phyloP scores from a whole-genome alignment of 768 basidiomycete genomes.

The Lanmaoa pseudosensibilis region DNA sequence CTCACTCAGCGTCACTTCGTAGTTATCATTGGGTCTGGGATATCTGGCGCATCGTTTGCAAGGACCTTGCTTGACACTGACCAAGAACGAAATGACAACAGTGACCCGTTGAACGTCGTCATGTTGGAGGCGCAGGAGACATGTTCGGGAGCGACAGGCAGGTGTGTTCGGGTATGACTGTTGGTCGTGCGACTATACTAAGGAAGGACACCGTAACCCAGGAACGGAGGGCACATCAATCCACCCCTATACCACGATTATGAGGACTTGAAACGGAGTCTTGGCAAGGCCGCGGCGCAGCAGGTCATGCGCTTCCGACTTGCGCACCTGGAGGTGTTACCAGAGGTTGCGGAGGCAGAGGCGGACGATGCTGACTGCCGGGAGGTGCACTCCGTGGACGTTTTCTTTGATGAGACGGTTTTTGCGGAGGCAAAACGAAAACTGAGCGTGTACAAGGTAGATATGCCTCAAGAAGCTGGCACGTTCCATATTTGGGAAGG shows the following conservation, averaged over 20 bases:
- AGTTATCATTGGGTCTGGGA: slow-evolving; percentile 56
- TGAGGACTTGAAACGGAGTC: slow-evolving; percentile 34
- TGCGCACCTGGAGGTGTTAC: slow-evolving; percentile 37
- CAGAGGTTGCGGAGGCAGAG: slow-evolving; percentile 33
- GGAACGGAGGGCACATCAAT: slow-evolving; percentile 54
- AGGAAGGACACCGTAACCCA: slow-evolving; percentile 4
- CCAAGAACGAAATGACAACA: slow-evolving; percentile 20
- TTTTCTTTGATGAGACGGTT: slow-evolving; percentile 32
- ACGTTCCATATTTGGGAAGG: slow-evolving; percentile 31
- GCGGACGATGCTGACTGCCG: slow-evolving; percentile 29
- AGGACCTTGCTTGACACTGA: slow-evolving; percentile 38
- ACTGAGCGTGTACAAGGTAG: slow-evolving; percentile 45
- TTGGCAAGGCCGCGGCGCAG: slow-evolving; percentile 41
- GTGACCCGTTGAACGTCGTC: slow-evolving; percentile 38
- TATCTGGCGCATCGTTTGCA: slow-evolving; percentile 46
- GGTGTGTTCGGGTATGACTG: slow-evolving; percentile 32
- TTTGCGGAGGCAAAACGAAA: slow-evolving; percentile 43
- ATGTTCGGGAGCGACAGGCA: slow-evolving; percentile 54
- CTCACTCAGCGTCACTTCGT: slow-evolving; percentile 3
- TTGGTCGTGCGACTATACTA: not conserved
- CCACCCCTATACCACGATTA: slow-evolving; percentile 51
- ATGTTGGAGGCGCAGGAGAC: slow-evolving; percentile 63
- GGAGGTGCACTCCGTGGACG: slow-evolving; percentile 35
- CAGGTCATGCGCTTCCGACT: slow-evolving; percentile 42
- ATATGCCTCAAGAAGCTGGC: slow-evolving; percentile 50